Evolutionary conservation across 257 asterid genomes (phyloP), one percentile per base, ranked within the genome.

Genomic region (Lycium barbarum): DNA sequence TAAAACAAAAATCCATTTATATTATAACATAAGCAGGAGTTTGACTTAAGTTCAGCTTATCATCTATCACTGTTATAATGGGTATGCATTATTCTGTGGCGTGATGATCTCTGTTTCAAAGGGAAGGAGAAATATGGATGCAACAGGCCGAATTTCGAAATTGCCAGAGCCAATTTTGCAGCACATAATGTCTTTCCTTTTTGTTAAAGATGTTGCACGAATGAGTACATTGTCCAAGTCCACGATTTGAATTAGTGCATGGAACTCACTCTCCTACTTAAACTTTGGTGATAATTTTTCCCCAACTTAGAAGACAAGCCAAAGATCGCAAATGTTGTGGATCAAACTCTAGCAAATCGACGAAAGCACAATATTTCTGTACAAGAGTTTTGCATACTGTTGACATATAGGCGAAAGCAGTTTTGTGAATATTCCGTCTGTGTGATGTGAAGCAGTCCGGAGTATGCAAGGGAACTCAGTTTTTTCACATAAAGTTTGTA

Each of bases 101-200:
- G 54, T 49, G 54, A 49, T 49, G 54, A 7, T 49, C 10, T 49
- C 9, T 49, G 54, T 55, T 55, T 14, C 61, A 17, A 26, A 26
- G 33, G 33, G 33, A 26, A 26, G 33, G 1, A 26, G 33, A 26
- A n/a, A 2, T 10, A 14, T 61, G 26, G 76, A 2, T 61, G 43
- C 17, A 10, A 20, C 1, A 2, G 84, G 65, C 22, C 36, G 59
- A 47, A 49, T 82, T 55, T 55, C 68, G 5, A 9, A 79, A 55
- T 8, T 54, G 40, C 68, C 83, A 33, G 67, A 78, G 65, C 47
- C 66, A 54, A 79, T 53, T 79, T 79, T 79, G 67, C 67, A 79
- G 3, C 84, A 22, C 18, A 20, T 61, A n/a, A 9, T 63, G 65
- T 82, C 84, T 65, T 47, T 63, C 18, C 20, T 65, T 12, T 13